phyloP scores from a whole-genome alignment of 1,284 basidiomycete species.

The Hymenochaete sp. region DNA sequence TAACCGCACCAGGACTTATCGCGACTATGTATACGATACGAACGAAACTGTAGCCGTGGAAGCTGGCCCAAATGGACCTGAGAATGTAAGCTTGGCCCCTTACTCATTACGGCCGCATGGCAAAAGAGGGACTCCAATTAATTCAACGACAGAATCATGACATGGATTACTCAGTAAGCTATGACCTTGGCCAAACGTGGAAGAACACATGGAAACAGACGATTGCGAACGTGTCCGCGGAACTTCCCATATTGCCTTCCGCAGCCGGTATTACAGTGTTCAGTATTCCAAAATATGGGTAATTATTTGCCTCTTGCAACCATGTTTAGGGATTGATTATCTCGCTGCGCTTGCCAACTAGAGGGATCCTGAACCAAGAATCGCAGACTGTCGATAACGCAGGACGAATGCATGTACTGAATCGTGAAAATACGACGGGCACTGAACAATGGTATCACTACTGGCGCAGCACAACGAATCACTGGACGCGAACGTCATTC shows the following conservation, averaged over 20 bases:
- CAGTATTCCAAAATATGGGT: conserved; percentile 37
- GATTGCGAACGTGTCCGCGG: conserved; percentile 25
- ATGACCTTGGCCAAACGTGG: conserved; percentile 31
- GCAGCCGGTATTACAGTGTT: conserved; percentile 34
- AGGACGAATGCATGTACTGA: conserved; percentile 35
- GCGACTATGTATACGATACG: conserved; percentile 36
- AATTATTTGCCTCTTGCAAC: too few species aligned
- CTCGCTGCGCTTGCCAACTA: conserved; percentile 17
- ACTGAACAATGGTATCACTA: conserved; percentile 35
- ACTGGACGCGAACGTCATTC: conserved; percentile 33
- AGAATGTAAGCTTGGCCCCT: conserved; percentile 27
- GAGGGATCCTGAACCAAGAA: conserved; percentile 38
- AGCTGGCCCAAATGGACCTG: conserved; percentile 39
- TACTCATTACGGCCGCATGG: background rate
- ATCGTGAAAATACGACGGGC: conserved; percentile 35
- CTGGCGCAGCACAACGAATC: conserved; percentile 30
- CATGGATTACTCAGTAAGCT: conserved; percentile 31
- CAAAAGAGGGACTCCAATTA: background rate
- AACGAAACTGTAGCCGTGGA: conserved; percentile 34
- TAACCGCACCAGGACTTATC: conserved; percentile 31
- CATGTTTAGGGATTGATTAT: too few species aligned
- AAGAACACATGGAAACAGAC: conserved; percentile 33
- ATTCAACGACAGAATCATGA: conserved; percentile 32
- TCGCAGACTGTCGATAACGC: conserved; percentile 32
- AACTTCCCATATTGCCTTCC: conserved; percentile 29